Base-by-base conservation (phyloP, 2,329 filamentous ascomycete species). In the Ilyonectria mors-panacis region DNA sequence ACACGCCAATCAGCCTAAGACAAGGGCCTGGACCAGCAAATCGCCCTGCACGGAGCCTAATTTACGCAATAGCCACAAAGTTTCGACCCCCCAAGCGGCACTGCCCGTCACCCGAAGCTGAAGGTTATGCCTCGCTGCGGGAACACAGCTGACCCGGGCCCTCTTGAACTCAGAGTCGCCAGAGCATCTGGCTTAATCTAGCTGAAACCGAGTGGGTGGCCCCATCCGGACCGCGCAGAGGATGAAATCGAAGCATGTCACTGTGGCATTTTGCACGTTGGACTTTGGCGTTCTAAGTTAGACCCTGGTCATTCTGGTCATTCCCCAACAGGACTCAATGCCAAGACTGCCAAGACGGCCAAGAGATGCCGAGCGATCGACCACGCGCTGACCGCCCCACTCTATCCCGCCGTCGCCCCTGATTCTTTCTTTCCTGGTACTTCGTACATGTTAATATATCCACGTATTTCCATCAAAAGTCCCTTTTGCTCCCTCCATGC, bases 321-420 rank as follows among this genome's bases (percentile, higher is more conserved):
- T 35, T 44, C 51, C 48, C 37, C 55, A 50, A 15, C 58, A 59
- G 35, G 61, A n/a, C 26, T n/a, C 12, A 17, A 15, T 39, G 37
- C 37, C 37, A 39, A 39, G 37, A 9, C 59, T n/a, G 73, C 73
- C 73, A 75, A 75, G 73, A 58, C 73, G 73, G 73, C 68, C 63
- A 64, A 65, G 55, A 63, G 19, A 59, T 75, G 73, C 73, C 73
- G 73, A 72, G 63, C 65, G 73, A 75, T 75, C 73, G 44, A 12
- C 42, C 17, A 28, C 45, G 59, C 59, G 35, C 51, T 44, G 30
- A 35, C 8, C 50, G 30, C 33, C n/a, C 28, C 44, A n/a, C 33
- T 5, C 19, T 23, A n/a, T 35, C 59, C 39, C 51, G 48, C 17
- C 30, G 39, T 30, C 30, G 21, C 58, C 48, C 51, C 42, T 48